Base-by-base conservation (phyloP, 2,329 filamentous ascomycete genomes). In the Berkeleyomyces basicola region DNA sequence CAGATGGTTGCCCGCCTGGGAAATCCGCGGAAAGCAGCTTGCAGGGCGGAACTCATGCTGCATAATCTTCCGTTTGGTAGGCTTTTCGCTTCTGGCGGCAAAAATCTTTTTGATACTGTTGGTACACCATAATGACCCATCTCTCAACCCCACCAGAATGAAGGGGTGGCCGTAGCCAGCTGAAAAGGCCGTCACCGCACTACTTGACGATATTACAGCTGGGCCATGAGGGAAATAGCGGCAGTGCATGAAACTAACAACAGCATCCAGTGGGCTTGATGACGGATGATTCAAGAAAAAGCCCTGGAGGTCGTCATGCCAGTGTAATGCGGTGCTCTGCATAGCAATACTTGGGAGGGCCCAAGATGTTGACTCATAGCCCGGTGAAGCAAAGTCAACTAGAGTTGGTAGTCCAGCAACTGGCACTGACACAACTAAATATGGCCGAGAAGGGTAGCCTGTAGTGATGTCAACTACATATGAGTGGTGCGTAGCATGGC, bases 381-480 rank as follows among this genome's bases (percentile, higher is more conserved):
- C 78, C 1, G 81, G 80, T 33, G 76, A 73, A 31, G 73, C 74
- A 7, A 84, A 71, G 68, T 84, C 80, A 4, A 80, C 73, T 7
- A 83, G 69, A 31, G 78, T 79, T 31, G 76, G 71, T 31, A 77
- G 74, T 61, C 81, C 81, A 23, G 79, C 79, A 11, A 82, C 73
- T 0, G 81, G 80, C 3, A 76, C 74, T 1, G 80, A 81, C 5
- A 78, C 76, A n/a, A 83, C 72, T 7, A 82, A 68, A 66, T 79
- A 80, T 0, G 81, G 81, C 63, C 79, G 72, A 1, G 80, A 79
- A 3, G 81, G 81, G 66, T 81, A 82, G 23, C 76, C 79, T 0
- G 79, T 79, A 63, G 75, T 75, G 40, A 84, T 74, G 67, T 83
- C 79, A 65, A 82, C 74, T 3, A 83, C 73, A 61, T 75, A 71